Evolutionary conservation across 164 flowering plant species (phyloP), one percentile per base, ranked within the genome.

Genomic region (Piper longum): DNA sequence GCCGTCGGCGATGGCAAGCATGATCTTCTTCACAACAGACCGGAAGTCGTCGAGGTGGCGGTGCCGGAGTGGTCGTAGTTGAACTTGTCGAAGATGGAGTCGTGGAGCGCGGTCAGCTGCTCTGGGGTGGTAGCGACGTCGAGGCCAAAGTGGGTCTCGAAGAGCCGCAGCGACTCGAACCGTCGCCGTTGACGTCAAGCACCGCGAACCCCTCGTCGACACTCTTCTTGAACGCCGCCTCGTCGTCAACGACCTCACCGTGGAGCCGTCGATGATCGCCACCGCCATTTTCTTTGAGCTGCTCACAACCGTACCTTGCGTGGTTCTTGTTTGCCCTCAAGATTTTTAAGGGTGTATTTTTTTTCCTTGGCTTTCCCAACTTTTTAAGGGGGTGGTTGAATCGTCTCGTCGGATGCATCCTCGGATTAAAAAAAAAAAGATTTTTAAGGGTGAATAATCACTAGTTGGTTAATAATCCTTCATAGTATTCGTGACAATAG

Each of bases 1-100:
- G 0, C 98, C 96, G 18, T 88, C 91, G 13, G 98, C 98, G 4
- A 91, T 78, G 4, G 89, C 96, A 3, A 86, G 77, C 96, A 91
- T 66, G 61, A 91, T 91, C 72, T 82, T 79, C 87, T 77, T 82
- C 79, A 84, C 81, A 84, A 86, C 93, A 0, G 72, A 43, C 60
- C 77, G 58, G 72, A 85, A 91, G 78, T 91, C 98, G 56, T 74
- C 75, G 57, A 70, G 71, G 57, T 91, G 5, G 88, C 78, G 16
- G 81, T 79, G 3, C 86, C 91, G 67, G 73, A 88, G 11, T 57
- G 67, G 59, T 91, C 97, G 61, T 69, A 55, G 66, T 88, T 96
- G 66, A 91, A 88, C 54, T 69, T 71, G 16, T 82, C 86, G 69
- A 91, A 88, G 62, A 91, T 83, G 4, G 93, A 81, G 64, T 87